A percentile compares a stretch with the other conserved stretches of the same genome.
Evolutionary conservation across 202 grass and related monocot species (phyloP).

Genomic region (Thinopyrum obtusiflorum): DNA sequence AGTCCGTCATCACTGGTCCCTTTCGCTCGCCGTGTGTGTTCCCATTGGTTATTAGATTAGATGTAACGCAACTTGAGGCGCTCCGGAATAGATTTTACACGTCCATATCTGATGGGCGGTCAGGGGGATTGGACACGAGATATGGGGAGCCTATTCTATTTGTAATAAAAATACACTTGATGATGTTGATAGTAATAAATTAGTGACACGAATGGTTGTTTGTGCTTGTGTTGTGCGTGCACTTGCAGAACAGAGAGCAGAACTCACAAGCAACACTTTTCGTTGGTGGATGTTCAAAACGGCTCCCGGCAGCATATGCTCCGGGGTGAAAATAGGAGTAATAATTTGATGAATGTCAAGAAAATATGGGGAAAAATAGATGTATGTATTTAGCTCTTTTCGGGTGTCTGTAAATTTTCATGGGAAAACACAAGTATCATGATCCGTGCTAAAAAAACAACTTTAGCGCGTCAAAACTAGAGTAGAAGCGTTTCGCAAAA

Average conservation of each 20-base stretch:
- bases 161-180: no score
- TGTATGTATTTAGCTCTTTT: not conserved
- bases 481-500: not conserved
- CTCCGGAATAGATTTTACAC: not conserved
- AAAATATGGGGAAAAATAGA: not conserved
- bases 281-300: not conserved
- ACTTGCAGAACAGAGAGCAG: not conserved
- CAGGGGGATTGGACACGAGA: not conserved
- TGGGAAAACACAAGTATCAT: not conserved
- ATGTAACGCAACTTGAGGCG: not conserved
- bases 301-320: not conserved
- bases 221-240: not conserved
- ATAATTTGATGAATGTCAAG: not conserved
- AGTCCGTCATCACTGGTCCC: not conserved
- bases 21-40: not conserved
- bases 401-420: not conserved
- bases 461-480: not conserved
- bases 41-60: not conserved
- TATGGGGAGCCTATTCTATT: not conserved
- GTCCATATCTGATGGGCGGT: constrained; percentile 4
- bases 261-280: not conserved
- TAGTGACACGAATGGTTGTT: not conserved
- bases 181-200: not conserved
- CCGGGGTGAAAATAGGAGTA: not conserved
- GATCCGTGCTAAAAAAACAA: not conserved